phyloP scores from a whole-genome alignment of 805 yeast genomes.

The Debaryomyces castellii region DNA sequence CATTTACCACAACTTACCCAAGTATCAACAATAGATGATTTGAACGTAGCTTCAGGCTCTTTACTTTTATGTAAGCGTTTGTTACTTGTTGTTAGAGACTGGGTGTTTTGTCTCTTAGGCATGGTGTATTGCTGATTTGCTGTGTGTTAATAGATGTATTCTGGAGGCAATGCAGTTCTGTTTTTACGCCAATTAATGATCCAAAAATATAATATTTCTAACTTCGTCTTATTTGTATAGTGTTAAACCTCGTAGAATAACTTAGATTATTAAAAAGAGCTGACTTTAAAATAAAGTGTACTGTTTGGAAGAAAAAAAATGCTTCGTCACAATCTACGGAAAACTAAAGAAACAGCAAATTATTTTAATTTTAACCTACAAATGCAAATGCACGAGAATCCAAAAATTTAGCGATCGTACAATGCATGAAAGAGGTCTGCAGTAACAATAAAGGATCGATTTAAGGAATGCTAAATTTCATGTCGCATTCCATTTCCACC shows the following conservation, averaged over 20 bases:
- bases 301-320: neutral
- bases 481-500: neutral
- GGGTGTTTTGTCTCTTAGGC: conserved; percentile 7
- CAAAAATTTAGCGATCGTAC: neutral
- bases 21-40: conserved; percentile 33
- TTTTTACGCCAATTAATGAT: neutral
- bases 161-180: neutral
- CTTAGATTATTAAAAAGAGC: neutral
- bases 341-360: neutral
- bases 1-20: conserved; percentile 50
- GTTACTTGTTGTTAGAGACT: conserved; percentile 2
- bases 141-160: too few relatives aligned
- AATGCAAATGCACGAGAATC: neutral
- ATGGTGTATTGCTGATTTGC: neutral
- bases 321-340: conserved; percentile 1
- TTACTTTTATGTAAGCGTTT: conserved; percentile 5
- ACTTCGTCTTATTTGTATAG: neutral
- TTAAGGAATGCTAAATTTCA: neutral
- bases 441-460: neutral
- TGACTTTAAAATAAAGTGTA: neutral
- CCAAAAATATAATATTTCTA: neutral
- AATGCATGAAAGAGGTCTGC: neutral
- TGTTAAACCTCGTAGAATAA: neutral
- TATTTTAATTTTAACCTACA: neutral
- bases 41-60: conserved; percentile 11